Percentiles rank a stretch among this genome's conserved stretches.
These are phyloP conservation scores for Keithomyces neogunnii DNA, from an alignment of 2,329 filamentous ascomycete genomes.

Conservation along the genomic window DNA sequence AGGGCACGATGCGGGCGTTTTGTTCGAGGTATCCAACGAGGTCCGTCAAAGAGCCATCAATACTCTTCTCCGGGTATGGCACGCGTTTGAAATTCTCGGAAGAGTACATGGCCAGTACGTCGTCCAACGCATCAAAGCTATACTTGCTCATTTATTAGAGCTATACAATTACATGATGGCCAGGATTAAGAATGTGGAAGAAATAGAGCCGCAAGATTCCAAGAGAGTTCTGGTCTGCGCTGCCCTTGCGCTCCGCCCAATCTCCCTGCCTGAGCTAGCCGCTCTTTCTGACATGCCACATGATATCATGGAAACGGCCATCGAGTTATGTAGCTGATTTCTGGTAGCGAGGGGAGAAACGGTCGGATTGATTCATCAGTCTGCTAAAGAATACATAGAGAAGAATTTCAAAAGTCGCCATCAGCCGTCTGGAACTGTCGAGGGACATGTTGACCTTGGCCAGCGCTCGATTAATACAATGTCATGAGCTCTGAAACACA, in stretches of 20 bases:
- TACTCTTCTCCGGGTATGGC: constrained; percentile 30
- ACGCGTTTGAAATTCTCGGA: constrained; percentile 22
- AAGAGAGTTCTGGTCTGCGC: constrained; percentile 7
- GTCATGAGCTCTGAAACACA: constrained; percentile 17
- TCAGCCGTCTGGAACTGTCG: constrained; percentile 17
- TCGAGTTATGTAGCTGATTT: constrained; percentile 25
- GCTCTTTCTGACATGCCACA: constrained; percentile 11
- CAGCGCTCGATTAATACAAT: constrained; percentile 24
- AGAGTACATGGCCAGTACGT: constrained; percentile 11
- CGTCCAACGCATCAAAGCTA: constrained; percentile 8
- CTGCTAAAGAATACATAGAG: constrained; percentile 31
- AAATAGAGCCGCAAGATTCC: neutral
- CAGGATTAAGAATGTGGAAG: constrained; percentile 8
- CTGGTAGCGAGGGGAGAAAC: constrained; percentile 19
- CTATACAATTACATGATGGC: constrained; percentile 19
- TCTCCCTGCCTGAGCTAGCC: constrained; percentile 22
- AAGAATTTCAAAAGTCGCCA: constrained; percentile 12
- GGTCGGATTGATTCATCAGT: constrained; percentile 32
- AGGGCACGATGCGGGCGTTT: neutral
- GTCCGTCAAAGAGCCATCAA: constrained; percentile 14
- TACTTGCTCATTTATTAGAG: constrained; percentile 14
- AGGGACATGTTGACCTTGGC: constrained; percentile 22
- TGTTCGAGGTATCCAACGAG: neutral
- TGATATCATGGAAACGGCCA: constrained; percentile 6
- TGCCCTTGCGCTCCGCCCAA: constrained; percentile 21